These are phyloP conservation scores for Pseudogymnoascus sp. DNA, from an alignment of 2,329 filamentous ascomycete species.

Conservation along the genomic window DNA sequence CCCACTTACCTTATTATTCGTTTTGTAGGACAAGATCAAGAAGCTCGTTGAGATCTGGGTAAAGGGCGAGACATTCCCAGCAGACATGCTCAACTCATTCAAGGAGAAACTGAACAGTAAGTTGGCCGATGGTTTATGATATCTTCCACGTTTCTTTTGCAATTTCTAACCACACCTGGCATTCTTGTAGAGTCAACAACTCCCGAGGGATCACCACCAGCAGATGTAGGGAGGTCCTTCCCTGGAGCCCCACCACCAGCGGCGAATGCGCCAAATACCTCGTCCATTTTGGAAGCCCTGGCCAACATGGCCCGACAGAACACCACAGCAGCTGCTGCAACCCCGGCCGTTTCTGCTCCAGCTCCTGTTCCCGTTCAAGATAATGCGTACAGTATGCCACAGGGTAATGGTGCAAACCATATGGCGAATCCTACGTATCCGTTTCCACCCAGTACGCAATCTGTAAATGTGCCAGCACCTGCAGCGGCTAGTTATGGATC, in stretches of 20 bases:
- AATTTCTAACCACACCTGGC: constrained; percentile 34
- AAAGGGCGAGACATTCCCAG: constrained; percentile 83
- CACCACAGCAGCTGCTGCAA: constrained; percentile 36
- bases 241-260: constrained; percentile 31
- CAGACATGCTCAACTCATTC: constrained; percentile 69
- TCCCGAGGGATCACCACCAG: constrained; percentile 49
- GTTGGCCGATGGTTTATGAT: constrained; percentile 25
- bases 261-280: constrained; percentile 44
- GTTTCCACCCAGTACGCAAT: constrained; percentile 38
- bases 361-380: constrained; percentile 25
- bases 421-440: constrained; percentile 21
- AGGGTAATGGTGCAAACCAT: constrained; percentile 31
- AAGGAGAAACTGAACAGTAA: constrained; percentile 75
- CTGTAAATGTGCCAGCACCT: constrained; percentile 48
- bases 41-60: constrained; percentile 98
- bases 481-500: constrained; percentile 22
- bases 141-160: constrained; percentile 11
- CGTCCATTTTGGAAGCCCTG: constrained; percentile 67
- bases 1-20: constrained; percentile 40
- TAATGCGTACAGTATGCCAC: constrained; percentile 38
- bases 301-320: constrained; percentile 75
- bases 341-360: constrained; percentile 18
- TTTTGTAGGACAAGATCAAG: constrained; percentile 81
- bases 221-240: constrained; percentile 33
- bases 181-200: constrained; percentile 59